Evolutionary conservation across 2,329 filamentous ascomycete genomes (phyloP).

Genomic region (Chrysosporium queenslandicum): DNA sequence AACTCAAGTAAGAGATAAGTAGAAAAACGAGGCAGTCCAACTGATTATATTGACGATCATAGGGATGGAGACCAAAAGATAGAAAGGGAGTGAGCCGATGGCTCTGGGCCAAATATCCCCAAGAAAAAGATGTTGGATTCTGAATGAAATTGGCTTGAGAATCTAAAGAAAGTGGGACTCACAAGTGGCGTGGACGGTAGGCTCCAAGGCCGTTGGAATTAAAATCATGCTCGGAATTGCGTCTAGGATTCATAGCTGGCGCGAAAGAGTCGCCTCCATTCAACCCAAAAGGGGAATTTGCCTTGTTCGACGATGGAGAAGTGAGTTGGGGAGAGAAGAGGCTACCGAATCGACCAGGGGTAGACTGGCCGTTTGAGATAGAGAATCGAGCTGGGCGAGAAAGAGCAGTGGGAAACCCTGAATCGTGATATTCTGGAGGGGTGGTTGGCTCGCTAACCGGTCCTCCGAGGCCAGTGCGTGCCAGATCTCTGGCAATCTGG

Average conservation of each 20-base stretch:
- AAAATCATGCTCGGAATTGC: conserved; percentile 74
- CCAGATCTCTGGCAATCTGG: conserved; percentile 71
- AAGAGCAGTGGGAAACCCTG: conserved; percentile 67
- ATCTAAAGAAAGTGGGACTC: conserved; percentile 45
- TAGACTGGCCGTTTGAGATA: conserved; percentile 74
- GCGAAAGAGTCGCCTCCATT: neutral
- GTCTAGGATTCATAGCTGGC: conserved; percentile 74
- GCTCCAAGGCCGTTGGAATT: conserved; percentile 53
- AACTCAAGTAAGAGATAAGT: too few relatives aligned
- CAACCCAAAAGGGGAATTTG: conserved; percentile 1
- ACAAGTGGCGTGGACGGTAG: conserved; percentile 67
- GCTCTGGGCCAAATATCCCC: too few relatives aligned
- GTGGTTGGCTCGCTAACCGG: conserved; percentile 93
- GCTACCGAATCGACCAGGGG: conserved; percentile 58
- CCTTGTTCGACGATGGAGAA: conserved; percentile 50
- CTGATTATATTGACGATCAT: too few relatives aligned
- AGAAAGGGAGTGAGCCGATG: neutral
- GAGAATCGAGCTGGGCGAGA: conserved; percentile 82
- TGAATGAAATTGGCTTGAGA: too few relatives aligned
- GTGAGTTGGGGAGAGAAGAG: conserved; percentile 68
- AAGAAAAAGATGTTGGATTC: too few relatives aligned
- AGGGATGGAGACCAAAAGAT: too few relatives aligned
- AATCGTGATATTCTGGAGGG: conserved; percentile 82
- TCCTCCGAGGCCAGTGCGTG: conserved; percentile 49
- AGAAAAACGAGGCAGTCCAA: too few relatives aligned